Evolutionary conservation across 495 filamentous ascomycete genomes (phyloP).

Genomic region (Parmelia sp.): DNA sequence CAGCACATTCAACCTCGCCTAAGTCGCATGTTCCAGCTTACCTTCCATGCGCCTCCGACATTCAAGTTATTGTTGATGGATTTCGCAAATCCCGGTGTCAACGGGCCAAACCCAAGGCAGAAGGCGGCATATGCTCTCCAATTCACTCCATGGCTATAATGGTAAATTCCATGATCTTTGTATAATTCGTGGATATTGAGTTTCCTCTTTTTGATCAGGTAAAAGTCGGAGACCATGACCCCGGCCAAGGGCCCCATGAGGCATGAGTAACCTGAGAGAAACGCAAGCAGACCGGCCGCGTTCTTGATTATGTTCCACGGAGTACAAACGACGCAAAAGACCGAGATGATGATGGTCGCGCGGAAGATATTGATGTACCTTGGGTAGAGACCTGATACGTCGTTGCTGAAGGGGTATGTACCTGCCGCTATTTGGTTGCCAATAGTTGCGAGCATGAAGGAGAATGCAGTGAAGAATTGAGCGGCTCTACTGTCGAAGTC

Average conservation of each 20-base stretch:
- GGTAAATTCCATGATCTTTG: slow-evolving; percentile 40
- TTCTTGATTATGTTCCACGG: slow-evolving; percentile 60
- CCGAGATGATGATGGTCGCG: slow-evolving; percentile 47
- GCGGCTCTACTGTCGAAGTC: slow-evolving; percentile 46
- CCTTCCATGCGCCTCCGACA: slow-evolving; percentile 27
- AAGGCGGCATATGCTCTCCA: slow-evolving; percentile 30
- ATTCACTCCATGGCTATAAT: slow-evolving; percentile 29
- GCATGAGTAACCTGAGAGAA: slow-evolving; percentile 46
- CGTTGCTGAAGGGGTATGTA: slow-evolving; percentile 52
- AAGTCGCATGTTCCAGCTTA: slow-evolving; percentile 3
- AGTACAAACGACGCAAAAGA: slow-evolving; percentile 46
- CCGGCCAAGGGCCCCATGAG: slow-evolving; percentile 38
- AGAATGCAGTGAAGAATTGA: slow-evolving; percentile 49
- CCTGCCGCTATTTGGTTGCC: slow-evolving; percentile 58
- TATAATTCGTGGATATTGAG: slow-evolving; percentile 49
- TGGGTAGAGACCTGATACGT: slow-evolving; percentile 52
- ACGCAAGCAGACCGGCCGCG: slow-evolving; percentile 51
- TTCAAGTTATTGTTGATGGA: slow-evolving; percentile 23
- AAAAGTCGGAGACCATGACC: slow-evolving; percentile 46
- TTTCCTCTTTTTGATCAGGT: slow-evolving; percentile 39
- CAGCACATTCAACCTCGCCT: neutral
- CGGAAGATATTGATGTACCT: slow-evolving; percentile 53
- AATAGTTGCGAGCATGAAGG: slow-evolving; percentile 47
- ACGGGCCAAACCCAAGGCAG: slow-evolving; percentile 16
- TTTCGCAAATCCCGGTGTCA: slow-evolving; percentile 28